Evolutionary conservation across 2,329 filamentous ascomycete genomes (phyloP).

Genomic region (Apiospora malaysiana): DNA sequence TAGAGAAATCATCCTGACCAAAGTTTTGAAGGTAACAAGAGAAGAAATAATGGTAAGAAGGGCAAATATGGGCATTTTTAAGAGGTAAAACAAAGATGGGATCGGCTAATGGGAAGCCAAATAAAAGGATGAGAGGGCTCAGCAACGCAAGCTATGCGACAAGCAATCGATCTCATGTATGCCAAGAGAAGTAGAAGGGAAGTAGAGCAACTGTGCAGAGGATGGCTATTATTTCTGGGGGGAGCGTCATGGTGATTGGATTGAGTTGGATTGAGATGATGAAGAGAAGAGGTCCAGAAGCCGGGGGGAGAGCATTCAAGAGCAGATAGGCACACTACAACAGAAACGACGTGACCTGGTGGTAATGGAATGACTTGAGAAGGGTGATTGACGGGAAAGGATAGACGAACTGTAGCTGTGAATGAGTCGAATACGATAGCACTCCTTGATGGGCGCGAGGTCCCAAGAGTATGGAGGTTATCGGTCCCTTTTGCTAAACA

Average conservation of each 20-base stretch:
- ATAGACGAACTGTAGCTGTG: conserved; percentile 40
- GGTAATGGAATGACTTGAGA: conserved; percentile 29
- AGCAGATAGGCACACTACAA: conserved; percentile 20
- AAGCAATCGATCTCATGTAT: conserved; percentile 36
- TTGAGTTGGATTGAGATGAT: conserved; percentile 18
- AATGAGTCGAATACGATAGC: conserved; percentile 22
- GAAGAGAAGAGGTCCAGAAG: conserved; percentile 20
- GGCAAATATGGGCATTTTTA: conserved; percentile 31
- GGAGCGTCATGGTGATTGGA: conserved; percentile 16
- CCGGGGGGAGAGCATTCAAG: conserved; percentile 20
- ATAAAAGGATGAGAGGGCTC: conserved; percentile 35
- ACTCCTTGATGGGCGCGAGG: conserved; percentile 23
- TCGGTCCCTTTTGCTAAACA: conserved; percentile 19
- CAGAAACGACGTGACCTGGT: conserved; percentile 26
- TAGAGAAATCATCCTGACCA: conserved; percentile 58
- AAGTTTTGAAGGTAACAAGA: conserved; percentile 22
- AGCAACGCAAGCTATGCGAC: conserved; percentile 39
- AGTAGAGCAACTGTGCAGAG: conserved; percentile 16
- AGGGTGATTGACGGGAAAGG: conserved; percentile 35
- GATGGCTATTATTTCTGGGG: conserved; percentile 10
- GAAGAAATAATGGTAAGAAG: conserved; percentile 20
- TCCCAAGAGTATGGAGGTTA: conserved; percentile 24
- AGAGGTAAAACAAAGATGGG: conserved; percentile 31
- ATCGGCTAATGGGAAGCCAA: conserved; percentile 37
- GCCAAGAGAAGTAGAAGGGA: conserved; percentile 16